Evolutionary conservation across 2,329 filamentous ascomycete genomes (phyloP), one percentile per base, ranked within the genome.

Genomic region (Chrysoporthe puriensis): DNA sequence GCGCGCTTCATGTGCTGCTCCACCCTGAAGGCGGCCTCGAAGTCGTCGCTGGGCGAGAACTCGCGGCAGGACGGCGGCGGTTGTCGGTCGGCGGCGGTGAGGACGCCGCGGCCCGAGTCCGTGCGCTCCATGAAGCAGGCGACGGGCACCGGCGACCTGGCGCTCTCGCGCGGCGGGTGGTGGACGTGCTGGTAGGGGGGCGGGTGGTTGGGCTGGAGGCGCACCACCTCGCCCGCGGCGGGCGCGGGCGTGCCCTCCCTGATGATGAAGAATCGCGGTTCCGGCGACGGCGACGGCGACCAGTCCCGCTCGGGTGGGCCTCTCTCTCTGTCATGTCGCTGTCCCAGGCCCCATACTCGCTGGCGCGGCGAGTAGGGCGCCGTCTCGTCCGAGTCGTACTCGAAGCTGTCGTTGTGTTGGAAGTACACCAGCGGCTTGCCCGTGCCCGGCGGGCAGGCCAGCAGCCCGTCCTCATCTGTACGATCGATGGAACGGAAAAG

Each of bases 21-120:
- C 11, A 88, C 86, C n/a, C 82, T 74, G 61, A 77, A 76, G 3
- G 84, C 84, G 1, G 86, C 86, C 32, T 79, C 76, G 4, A 77
- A 74, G 71, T 88, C 86, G 59, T 80, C 78, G 18, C 82, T 72
- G 16, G 83, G 75, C 34, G 77, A 75, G n/a, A 75, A 73, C 54
- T 77, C 78, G 43, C 78, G 76, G 66, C 74, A 74, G n/a, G 50
- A 57, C n/a, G 61, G 36, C 40, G 32, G n/a, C 1, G 60, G 36
- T 54, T 76, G 73, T 9, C 60, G 62, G 36, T 78, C 76, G 4
- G 76, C 75, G 63, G 83, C 79, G 11, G 81, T 79, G 13, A 79
- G 79, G 66, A 86, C 84, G 62, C 82, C 82, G 21, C 83, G 76
- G 26, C 84, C 83, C 0, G 83, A 85, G 50, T 79, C 79, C 40